Base-by-base conservation (phyloP, 345 rosid genomes). In the Acer yangbiense region DNA sequence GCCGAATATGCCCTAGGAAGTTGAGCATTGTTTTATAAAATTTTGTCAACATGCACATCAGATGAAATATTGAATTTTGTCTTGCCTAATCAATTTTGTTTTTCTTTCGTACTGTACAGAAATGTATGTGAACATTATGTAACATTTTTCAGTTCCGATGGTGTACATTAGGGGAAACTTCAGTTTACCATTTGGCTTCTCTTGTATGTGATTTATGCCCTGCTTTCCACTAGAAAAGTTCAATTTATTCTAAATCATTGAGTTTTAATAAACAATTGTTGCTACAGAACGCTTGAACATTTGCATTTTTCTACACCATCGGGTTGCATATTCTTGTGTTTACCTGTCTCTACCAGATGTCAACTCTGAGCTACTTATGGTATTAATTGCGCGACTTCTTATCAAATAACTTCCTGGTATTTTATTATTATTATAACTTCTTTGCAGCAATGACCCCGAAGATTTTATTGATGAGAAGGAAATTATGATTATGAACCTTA, bases 301-400 rank as follows among this genome's bases (percentile, higher is more conserved):
- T 95, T 86, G 97, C 89, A 10, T 93, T 93, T 87, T 95, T 95
- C 89, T 95, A 93, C 83, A 93, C 97, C 9, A 95, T 93, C 54
- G 94, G 94, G 66, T 80, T 93, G 81, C 99, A 95, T 78, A 78
- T 92, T 21, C 89, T 96, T 64, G 97, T 96, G 21, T 96, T 96
- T 79, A 87, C 97, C 65, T 92, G 99, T 85, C 97, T 92, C 68
- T 96, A 96, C 87, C 87, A 97, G 63, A 93, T 94, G 99, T 94
- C 98, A 16, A 94, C 98, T 75, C 86, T 88, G 83, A 95, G 99
- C 86, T 87, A 95, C 68, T 90, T 92, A 63, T 86, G 98, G 98
- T 93, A 80, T 83, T 18, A 8, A 60, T 78, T 67, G 63, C 11
- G 18, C 77, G 10, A 17, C 52, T 43, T 73, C 75, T 39, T 10